phyloP scores from a whole-genome alignment of 2,329 filamentous ascomycete species.

The Simplicillium aogashimaense region DNA sequence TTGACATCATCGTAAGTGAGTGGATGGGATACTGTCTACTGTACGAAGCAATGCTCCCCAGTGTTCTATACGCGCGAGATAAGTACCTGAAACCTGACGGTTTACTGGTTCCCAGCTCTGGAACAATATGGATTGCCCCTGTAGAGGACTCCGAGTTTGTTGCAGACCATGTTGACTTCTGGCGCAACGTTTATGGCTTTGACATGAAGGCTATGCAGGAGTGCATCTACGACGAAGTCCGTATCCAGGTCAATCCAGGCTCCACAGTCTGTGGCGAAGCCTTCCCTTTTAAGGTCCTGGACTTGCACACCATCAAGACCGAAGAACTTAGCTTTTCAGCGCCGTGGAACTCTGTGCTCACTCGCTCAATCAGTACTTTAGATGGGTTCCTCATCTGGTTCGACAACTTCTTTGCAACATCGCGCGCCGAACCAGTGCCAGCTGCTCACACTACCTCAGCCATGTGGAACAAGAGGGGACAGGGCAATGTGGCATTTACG shows the following conservation, averaged over 20 bases:
- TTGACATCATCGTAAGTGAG: slow-evolving; percentile 92
- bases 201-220: slow-evolving; percentile 86
- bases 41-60: slow-evolving; percentile 94
- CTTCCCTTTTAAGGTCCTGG: slow-evolving; percentile 61
- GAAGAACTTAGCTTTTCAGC: slow-evolving; percentile 69
- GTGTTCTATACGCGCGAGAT: slow-evolving; percentile 80
- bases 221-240: slow-evolving; percentile 71
- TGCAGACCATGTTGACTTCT: slow-evolving; percentile 70
- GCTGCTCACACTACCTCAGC: slow-evolving; percentile 45
- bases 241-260: slow-evolving; percentile 61
- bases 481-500: slow-evolving; percentile 70
- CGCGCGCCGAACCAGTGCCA: slow-evolving; percentile 39
- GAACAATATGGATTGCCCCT: slow-evolving; percentile 74
- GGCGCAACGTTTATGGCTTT: slow-evolving; percentile 90
- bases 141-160: slow-evolving; percentile 70
- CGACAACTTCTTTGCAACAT: slow-evolving; percentile 78
- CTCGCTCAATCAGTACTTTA: slow-evolving; percentile 54
- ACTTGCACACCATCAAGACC: slow-evolving; percentile 62
- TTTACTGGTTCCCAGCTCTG: slow-evolving; percentile 78
- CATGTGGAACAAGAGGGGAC: slow-evolving; percentile 46
- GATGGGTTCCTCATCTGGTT: slow-evolving; percentile 92
- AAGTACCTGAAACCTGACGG: slow-evolving; percentile 72
- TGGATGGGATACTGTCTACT: slow-evolving; percentile 97
- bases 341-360: slow-evolving; percentile 53
- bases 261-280: slow-evolving; percentile 49